Evolutionary conservation across 2,329 filamentous ascomycete species (phyloP), one percentile per base, ranked within the genome.

Genomic region (Aspergillus costaricaensis): DNA sequence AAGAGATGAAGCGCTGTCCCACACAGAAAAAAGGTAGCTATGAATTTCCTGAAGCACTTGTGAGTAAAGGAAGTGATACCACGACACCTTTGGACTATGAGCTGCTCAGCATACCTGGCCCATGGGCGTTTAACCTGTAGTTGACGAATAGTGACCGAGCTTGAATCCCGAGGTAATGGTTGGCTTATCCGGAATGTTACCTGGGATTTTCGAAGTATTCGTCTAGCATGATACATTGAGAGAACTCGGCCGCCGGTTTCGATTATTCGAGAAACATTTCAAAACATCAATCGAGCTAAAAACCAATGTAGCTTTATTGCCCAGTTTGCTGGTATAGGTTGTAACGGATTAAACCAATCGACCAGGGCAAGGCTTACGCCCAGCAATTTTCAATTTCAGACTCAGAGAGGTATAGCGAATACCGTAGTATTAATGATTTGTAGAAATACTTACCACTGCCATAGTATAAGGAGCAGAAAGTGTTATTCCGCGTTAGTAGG

Each of bases 121-220:
- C 74, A 73, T 48, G 72, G 74, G 63, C 67, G 71, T 59, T 69
- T 70, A 53, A 74, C 68, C 55, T 68, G 75, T 58, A 76, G 73
- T 66, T 71, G 69, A 23, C 68, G 72, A 36, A 74, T 62, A 54
- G 69, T 72, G 19, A 65, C 55, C 51, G 60, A 36, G 44, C 55
- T 58, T 58, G 65, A 58, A 58, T 57, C 48, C 44, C 59, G 61
- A 62, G 65, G 52, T 47, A 64, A 64, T 58, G 62, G 61, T 59
- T 65, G 65, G 57, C 58, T 65, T 48, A 65, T 61, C 44, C 65
- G 66, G 57, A 71, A 67, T 44, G 63, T 62, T 38, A 66, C 55
- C 65, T 64, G 68, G 63, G 65, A 54, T 58, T 62, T 67, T 65
- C 68, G 68, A 58, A 73, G 61, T 39, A 72, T 52, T 47, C 66